A percentile compares a stretch with the other conserved stretches of the same genome.
These are phyloP conservation scores for Kodamaea alishanica DNA, from an alignment of 1,139 yeast genomes.

Conservation along the genomic window DNA sequence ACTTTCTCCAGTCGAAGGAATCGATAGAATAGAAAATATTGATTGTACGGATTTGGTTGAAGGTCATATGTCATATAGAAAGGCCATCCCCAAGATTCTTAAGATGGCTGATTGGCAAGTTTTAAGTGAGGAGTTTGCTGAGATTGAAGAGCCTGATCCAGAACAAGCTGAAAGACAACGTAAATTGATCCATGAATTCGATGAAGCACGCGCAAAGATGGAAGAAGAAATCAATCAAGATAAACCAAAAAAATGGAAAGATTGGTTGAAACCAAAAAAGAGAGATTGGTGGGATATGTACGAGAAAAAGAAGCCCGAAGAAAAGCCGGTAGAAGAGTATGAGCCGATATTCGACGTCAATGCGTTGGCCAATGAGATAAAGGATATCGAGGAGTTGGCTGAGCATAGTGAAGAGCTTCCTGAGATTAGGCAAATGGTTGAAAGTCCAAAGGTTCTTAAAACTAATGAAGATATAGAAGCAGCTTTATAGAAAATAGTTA, in stretches of 20 bases:
- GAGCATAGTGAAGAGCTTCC: slow-evolving; percentile 17
- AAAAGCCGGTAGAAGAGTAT: slow-evolving; percentile 8
- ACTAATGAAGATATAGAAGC: slow-evolving; percentile 24
- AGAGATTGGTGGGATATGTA: slow-evolving; percentile 88
- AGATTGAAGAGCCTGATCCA: slow-evolving; percentile 94
- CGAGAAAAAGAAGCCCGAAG: slow-evolving; percentile 17
- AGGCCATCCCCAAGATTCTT: slow-evolving; percentile 81
- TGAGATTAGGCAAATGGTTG: slow-evolving; percentile 17
- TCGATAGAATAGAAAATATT: slow-evolving; percentile 71
- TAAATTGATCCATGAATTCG: slow-evolving; percentile 76
- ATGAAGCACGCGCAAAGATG: slow-evolving; percentile 70
- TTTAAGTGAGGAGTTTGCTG: slow-evolving; percentile 85
- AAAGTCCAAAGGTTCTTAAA: slow-evolving; percentile 6
- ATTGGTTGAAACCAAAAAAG: slow-evolving; percentile 72
- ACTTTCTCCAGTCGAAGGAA: slow-evolving; percentile 64
- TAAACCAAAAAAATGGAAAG: slow-evolving; percentile 49
- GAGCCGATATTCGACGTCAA: slow-evolving; percentile 42
- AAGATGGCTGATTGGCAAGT: slow-evolving; percentile 74
- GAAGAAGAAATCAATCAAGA: slow-evolving; percentile 26
- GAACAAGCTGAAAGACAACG: slow-evolving; percentile 81
- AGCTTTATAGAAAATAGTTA: slow-evolving; percentile 12
- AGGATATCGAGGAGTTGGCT: slow-evolving; percentile 37
- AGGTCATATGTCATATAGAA: slow-evolving; percentile 97
- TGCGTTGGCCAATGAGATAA: slow-evolving; percentile 45
- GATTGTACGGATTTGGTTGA: slow-evolving; percentile 85